phyloP scores from a whole-genome alignment of 1,284 basidiomycete genomes.

The Albatrellus sp. region DNA sequence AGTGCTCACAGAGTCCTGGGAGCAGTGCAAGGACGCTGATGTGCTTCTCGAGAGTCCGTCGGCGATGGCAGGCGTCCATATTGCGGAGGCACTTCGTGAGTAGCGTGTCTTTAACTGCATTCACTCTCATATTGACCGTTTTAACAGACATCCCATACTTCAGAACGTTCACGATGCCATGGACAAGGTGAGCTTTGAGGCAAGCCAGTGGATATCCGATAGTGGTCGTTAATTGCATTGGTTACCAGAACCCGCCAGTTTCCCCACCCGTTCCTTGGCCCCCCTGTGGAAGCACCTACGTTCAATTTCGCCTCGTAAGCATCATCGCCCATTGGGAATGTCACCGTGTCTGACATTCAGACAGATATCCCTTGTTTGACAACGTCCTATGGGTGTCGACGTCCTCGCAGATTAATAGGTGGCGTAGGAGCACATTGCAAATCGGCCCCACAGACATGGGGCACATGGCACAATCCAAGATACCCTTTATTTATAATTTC shows the following conservation, averaged over 20 bases:
- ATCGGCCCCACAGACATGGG: conserved; percentile 53
- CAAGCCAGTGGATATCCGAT: background rate
- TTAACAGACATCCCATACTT: conserved; percentile 46
- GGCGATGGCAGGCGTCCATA: conserved; percentile 73
- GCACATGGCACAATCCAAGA: conserved; percentile 53
- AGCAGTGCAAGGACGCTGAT: conserved; percentile 61
- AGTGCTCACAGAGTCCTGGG: conserved; percentile 62
- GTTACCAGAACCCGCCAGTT: conserved; percentile 43
- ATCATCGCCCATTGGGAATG: conserved; percentile 1
- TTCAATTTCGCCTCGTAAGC: conserved; percentile 43
- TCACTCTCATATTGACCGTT: conserved; percentile 1
- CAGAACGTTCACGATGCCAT: conserved; percentile 69
- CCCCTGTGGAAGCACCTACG: conserved; percentile 37
- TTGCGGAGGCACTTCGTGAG: conserved; percentile 64
- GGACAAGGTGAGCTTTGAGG: conserved; percentile 28
- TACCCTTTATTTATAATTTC: conserved; percentile 66
- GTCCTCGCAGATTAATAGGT: conserved; percentile 62
- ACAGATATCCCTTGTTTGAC: conserved; percentile 55
- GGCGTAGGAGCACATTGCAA: conserved; percentile 46
- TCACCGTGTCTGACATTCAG: background rate
- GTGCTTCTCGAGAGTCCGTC: conserved; percentile 65
- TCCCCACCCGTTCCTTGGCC: conserved; percentile 50
- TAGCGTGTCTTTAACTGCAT: conserved; percentile 5
- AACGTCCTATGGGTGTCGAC: conserved; percentile 71
- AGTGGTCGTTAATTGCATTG: background rate